Base-by-base conservation (phyloP, 1,284 basidiomycete genomes). In the Entoloma clypeatum region DNA sequence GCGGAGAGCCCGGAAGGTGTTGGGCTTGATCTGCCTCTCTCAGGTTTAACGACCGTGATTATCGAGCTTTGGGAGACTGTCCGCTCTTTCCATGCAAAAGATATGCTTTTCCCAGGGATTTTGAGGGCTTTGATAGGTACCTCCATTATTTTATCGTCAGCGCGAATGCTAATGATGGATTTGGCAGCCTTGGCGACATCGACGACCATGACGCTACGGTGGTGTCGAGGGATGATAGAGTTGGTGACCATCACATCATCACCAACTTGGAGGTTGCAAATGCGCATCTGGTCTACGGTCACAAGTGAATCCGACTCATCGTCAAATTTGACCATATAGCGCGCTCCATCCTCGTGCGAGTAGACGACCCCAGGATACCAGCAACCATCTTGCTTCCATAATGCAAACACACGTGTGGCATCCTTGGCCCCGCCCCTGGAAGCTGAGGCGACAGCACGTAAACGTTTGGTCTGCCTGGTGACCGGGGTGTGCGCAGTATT, bases 291-390 rank as follows among this genome's bases (percentile, higher is more conserved):
- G 21, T 71, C 67, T 24, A 81, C 49, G 21, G 65, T 68, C 9
- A 83, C 67, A 1, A 54, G 54, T 8, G 62, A 69, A 14, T 66
- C 56, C 1, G 68, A 69, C 2, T 55, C 61, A 52, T 87, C 86
- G 49, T 86, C 82, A 55, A 86, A 88, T 19, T 65, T 62, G 48
- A 88, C 56, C 11, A 51, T 41, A 53, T 75, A 81, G 17, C 56
- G 58, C 1, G 52, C 49, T 7, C 50, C 47, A 10, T 51, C 52
- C 11, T 50, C 39, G 14, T 55, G 43, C 2, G 69, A 63, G 44
- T 76, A 51, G 5, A 85, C 66, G 18, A 63, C 65, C 7, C 81
- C 86, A 4, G 79, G 56, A 53, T 82, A 87, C 58, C 74, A 88
- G 46, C 74, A 67, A 2, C 69, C 72, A 42, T 79, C 74, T 32